Base-by-base conservation (phyloP, 2,329 filamentous ascomycete species). In the Gnomoniopsis smithogilvyi region DNA sequence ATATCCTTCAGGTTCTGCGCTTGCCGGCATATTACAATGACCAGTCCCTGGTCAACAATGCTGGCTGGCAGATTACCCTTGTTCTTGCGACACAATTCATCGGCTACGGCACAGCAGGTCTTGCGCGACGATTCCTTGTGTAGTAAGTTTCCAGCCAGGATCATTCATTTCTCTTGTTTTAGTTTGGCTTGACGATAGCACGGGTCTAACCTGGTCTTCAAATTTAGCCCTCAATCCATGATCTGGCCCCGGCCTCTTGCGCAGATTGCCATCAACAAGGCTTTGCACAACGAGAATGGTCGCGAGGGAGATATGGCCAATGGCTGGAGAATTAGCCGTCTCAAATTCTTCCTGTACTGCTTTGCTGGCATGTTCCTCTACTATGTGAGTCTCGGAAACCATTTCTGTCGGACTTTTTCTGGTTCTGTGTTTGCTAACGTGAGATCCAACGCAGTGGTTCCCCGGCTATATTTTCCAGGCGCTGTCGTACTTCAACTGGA, bases 101-200 rank as follows among this genome's bases (percentile, higher is more conserved):
- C 34, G 82, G 82, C 19, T 84, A 83, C 56, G 82, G 82, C 1
- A 70, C 84, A 43, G 80, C 82, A 10, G 82, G 82, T 15, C 51
- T 81, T 1, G 72, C 70, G 11, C 74, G 80, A 4, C 72, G 77
- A 0, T 83, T 82, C 64, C 70, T 84, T 3, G 79, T 83, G 6
- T 81, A 80, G 55, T 58, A 24, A 38, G 55, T 53, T 4, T 22
- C 3, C 15, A 47, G 24, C 17, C 11, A 30, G 26, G 26, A 8
- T 30, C n/a, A n/a, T n/a, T n/a, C n/a, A n/a, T n/a, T n/a, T n/a
- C n/a, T n/a, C n/a, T n/a, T n/a, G n/a, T n/a, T n/a, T n/a, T n/a
- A n/a, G n/a, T n/a, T n/a, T n/a, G n/a, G n/a, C n/a, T n/a, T n/a
- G n/a, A n/a, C n/a, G n/a, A n/a, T n/a, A n/a, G 2, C 12, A 6